Evolutionary conservation across 345 rosid genomes (phyloP).

Genomic region (Pugionium cornutum): DNA sequence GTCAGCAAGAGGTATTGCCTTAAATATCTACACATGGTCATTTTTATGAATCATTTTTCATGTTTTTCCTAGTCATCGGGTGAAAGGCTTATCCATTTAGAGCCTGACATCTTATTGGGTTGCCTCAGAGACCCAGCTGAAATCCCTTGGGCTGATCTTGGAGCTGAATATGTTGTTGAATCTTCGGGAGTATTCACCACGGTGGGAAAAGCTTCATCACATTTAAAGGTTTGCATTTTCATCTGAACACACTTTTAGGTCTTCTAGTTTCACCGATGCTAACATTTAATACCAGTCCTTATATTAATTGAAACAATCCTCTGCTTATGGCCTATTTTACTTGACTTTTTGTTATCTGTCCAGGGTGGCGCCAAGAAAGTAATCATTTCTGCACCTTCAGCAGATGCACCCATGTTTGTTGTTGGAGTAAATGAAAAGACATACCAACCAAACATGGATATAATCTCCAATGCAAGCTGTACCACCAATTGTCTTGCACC

Average conservation of each 20-base stretch:
- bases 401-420: constrained; percentile 98
- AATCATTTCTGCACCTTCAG: constrained; percentile 95
- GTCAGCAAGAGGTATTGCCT: constrained; percentile 61
- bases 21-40: constrained; percentile 9
- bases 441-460: constrained; percentile 78
- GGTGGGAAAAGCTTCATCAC: constrained; percentile 73
- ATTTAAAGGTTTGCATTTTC: constrained; percentile 59
- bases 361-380: constrained; percentile 97
- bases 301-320: background rate
- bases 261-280: constrained; percentile 10
- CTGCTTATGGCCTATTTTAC: constrained; percentile 3
- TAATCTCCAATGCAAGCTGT: constrained; percentile 96
- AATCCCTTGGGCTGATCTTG: constrained; percentile 92
- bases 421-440: constrained; percentile 88
- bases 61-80: constrained; percentile 3
- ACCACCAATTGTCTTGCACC: constrained; percentile 99
- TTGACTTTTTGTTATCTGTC: constrained; percentile 17
- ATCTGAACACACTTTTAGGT: constrained; percentile 10
- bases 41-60: background rate
- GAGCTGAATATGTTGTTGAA: constrained; percentile 89
- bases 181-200: constrained; percentile 94
- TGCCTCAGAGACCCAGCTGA: constrained; percentile 78
- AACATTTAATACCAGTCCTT: background rate
- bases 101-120: constrained; percentile 24
- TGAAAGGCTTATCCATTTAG: background rate